A percentile compares a stretch with the other conserved stretches of the same genome.
Evolutionary conservation across 1,139 yeast species (phyloP).

Genomic region (Yamadazyma epiphylla): DNA sequence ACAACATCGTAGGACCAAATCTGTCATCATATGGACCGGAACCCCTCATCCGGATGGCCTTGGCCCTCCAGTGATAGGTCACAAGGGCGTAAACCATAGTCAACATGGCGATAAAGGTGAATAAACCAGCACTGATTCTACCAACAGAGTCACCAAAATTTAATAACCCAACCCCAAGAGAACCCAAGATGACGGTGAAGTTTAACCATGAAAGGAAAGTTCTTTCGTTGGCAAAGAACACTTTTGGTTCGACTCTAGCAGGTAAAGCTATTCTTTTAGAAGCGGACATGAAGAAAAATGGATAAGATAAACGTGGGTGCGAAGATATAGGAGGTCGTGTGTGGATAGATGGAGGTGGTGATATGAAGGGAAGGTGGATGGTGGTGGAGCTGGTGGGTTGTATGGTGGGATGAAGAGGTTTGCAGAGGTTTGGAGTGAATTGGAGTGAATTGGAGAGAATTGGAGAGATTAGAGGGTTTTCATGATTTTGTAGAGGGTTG

Average conservation of each 20-base stretch:
- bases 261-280: conserved; percentile 92
- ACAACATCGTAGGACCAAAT: conserved; percentile 97
- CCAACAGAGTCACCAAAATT: conserved; percentile 96
- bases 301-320: neutral
- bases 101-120: conserved; percentile 93
- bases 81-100: conserved; percentile 94
- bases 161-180: conserved; percentile 90
- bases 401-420: too few relatives aligned
- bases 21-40: conserved; percentile 98
- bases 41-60: conserved; percentile 95
- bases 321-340: neutral
- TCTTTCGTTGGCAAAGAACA: conserved; percentile 97
- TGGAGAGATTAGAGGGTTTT: too few relatives aligned
- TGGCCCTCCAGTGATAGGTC: conserved; percentile 99
- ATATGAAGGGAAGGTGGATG: too few relatives aligned
- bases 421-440: too few relatives aligned
- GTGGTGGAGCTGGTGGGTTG: too few relatives aligned
- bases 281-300: conserved; percentile 12
- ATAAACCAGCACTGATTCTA: conserved; percentile 87
- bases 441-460: too few relatives aligned
- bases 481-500: too few relatives aligned
- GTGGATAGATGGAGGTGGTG: too few relatives aligned
- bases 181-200: conserved; percentile 95
- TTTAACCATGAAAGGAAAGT: conserved; percentile 97
- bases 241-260: conserved; percentile 97